These are phyloP conservation scores for Cryptomeria japonica DNA, from an alignment of 75 land plant species.

Conservation along the genomic window DNA sequence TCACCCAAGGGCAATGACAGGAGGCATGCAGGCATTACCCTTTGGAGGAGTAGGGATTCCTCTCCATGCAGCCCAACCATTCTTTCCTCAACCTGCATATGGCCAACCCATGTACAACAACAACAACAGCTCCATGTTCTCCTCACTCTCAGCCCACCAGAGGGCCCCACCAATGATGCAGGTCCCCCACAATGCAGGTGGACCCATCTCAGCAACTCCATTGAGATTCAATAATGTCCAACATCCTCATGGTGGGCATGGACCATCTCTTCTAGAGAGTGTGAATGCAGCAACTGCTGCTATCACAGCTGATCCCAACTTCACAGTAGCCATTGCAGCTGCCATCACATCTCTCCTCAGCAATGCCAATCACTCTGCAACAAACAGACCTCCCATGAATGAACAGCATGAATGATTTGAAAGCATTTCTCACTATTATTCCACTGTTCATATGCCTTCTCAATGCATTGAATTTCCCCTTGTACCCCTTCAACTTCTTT, in stretches of 20 bases:
- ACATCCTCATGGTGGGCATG: not conserved
- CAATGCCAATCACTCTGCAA: not conserved
- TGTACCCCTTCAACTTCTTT: no score
- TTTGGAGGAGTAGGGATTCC: not conserved
- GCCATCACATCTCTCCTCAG: constrained; percentile 64
- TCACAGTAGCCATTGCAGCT: constrained; percentile 74
- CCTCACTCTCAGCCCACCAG: not conserved
- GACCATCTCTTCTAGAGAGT: constrained; percentile 33
- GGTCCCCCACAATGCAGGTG: not conserved
- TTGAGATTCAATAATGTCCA: not conserved
- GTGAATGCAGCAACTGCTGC: constrained; percentile 29
- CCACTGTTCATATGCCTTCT: no score
- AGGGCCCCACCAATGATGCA: not conserved
- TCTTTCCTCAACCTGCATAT: not conserved
- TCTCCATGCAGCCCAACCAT: not conserved
- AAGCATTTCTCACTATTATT: not conserved
- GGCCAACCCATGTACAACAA: constrained; percentile 7
- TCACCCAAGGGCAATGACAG: not conserved
- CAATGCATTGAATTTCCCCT: no score
- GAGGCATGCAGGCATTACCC: not conserved
- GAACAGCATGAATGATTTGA: not conserved
- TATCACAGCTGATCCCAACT: constrained; percentile 73
- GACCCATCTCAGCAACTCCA: not conserved
- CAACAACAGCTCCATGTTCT: not conserved
- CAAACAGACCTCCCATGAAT: not conserved